These are phyloP conservation scores for Brachypodium distachyon DNA, from an alignment of 202 grass and related monocot species.

Conservation along the genomic window DNA sequence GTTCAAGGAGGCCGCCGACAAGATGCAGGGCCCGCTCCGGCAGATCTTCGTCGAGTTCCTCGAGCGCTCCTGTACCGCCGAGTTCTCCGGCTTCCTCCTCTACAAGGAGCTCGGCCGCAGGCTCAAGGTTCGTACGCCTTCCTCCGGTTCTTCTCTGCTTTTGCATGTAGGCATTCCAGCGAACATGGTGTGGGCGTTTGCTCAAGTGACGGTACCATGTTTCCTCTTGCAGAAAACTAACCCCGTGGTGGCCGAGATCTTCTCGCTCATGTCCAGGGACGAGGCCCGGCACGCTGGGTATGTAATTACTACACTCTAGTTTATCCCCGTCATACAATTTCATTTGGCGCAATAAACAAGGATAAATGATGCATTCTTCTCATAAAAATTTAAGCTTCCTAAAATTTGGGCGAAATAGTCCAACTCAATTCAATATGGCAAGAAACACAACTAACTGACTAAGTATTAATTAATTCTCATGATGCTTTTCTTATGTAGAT, in stretches of 20 bases:
- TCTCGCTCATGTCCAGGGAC: slow-evolving; percentile 98
- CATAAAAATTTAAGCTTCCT: background rate
- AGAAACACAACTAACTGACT: background rate
- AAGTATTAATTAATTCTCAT: background rate
- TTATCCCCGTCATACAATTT: background rate
- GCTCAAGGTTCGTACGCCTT: slow-evolving; percentile 48
- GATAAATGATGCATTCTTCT: background rate
- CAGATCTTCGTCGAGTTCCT: slow-evolving; percentile 97
- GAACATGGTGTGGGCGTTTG: background rate
- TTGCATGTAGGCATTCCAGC: background rate
- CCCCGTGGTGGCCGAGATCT: slow-evolving; percentile 90
- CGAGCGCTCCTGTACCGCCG: slow-evolving; percentile 90
- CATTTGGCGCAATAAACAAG: background rate
- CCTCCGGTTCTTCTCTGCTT: background rate
- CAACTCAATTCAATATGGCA: background rate
- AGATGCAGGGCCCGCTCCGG: slow-evolving; percentile 67
- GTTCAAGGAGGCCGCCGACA: slow-evolving; percentile 92
- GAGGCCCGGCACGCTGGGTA: slow-evolving; percentile 97
- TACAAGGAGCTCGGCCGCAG: slow-evolving; percentile 98
- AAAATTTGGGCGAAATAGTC: background rate
- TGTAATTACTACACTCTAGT: background rate
- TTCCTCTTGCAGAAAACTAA: slow-evolving; percentile 77
- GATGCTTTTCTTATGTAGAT: slow-evolving; percentile 38
- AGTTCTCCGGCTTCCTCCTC: slow-evolving; percentile 89
- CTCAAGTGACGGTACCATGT: slow-evolving; percentile 3